Conservation (phyloP, 2,329 filamentous ascomycete genomes). For the Colletotrichum filicis region DNA sequence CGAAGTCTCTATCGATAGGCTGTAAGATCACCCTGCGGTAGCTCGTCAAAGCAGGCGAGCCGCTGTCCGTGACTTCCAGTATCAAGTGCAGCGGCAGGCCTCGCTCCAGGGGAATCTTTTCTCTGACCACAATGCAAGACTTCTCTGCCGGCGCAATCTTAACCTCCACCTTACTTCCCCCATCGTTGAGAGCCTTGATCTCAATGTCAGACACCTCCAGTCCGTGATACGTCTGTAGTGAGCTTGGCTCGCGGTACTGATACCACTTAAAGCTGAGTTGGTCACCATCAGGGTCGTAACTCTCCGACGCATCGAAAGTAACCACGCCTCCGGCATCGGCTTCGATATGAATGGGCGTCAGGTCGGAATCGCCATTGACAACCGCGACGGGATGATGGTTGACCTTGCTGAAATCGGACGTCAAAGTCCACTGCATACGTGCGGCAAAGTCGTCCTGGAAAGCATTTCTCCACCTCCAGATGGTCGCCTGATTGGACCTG, state of each 20-base stretch:
- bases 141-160: constrained; percentile 44
- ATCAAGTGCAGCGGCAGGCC: constrained; percentile 61
- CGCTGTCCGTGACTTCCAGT: constrained; percentile 58
- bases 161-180: constrained; percentile 32
- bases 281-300: constrained; percentile 58
- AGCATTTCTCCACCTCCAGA: constrained; percentile 54
- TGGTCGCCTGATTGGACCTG: constrained; percentile 46
- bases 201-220: constrained; percentile 52
- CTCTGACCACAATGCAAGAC: constrained; percentile 42
- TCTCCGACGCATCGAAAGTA: constrained; percentile 55
- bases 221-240: constrained; percentile 52
- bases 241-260: constrained; percentile 54
- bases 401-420: constrained; percentile 41
- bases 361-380: constrained; percentile 52
- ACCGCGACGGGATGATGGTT: constrained; percentile 60
- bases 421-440: constrained; percentile 51
- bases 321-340: constrained; percentile 52
- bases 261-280: constrained; percentile 59
- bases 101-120: constrained; percentile 37
- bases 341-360: constrained; percentile 50
- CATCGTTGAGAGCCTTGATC: constrained; percentile 39
- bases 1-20: constrained; percentile 42
- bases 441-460: constrained; percentile 56
- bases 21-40: constrained; percentile 57
- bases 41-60: constrained; percentile 54